A percentile compares a stretch with the other conserved stretches of the same genome.
Evolutionary conservation across 1,284 basidiomycete genomes (phyloP).

Genomic region (Heliocybe sulcata): DNA sequence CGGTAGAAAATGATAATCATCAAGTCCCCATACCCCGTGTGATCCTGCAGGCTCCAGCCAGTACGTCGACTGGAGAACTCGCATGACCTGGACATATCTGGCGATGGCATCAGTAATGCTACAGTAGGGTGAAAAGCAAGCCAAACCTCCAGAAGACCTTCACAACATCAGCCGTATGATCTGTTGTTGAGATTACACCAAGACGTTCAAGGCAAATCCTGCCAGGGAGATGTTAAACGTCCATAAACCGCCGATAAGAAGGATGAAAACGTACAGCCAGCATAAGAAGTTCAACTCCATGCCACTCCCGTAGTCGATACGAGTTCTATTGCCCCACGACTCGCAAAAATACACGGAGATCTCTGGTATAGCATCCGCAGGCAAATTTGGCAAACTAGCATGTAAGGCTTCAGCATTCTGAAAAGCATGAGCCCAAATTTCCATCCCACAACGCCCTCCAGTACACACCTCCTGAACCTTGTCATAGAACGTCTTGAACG

Average conservation of each 20-base stretch:
- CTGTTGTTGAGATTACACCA: conserved; percentile 56
- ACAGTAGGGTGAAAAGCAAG: not conserved
- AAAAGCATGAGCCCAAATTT: not conserved
- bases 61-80: conserved; percentile 86
- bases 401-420: conserved; percentile 46
- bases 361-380: conserved; percentile 54
- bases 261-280: conserved; percentile 72
- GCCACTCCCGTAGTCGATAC: conserved; percentile 98
- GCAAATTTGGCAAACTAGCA: conserved; percentile 46
- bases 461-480: conserved; percentile 59
- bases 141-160: conserved; percentile 85
- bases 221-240: not conserved
- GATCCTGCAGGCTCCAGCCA: conserved; percentile 98
- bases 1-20: conserved; percentile 97
- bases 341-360: conserved; percentile 80
- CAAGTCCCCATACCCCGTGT: conserved; percentile 97
- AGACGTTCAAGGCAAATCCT: conserved; percentile 82
- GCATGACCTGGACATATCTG: conserved; percentile 88
- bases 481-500: conserved; percentile 91
- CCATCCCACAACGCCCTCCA: not conserved
- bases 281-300: conserved; percentile 99
- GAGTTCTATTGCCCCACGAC: conserved; percentile 85
- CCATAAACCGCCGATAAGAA: not conserved
- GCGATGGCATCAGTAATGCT: conserved; percentile 2
- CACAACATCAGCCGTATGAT: conserved; percentile 76